These are phyloP conservation scores for Gracilaria caudata DNA, from an alignment of 23 red algal species.

Conservation along the genomic window DNA sequence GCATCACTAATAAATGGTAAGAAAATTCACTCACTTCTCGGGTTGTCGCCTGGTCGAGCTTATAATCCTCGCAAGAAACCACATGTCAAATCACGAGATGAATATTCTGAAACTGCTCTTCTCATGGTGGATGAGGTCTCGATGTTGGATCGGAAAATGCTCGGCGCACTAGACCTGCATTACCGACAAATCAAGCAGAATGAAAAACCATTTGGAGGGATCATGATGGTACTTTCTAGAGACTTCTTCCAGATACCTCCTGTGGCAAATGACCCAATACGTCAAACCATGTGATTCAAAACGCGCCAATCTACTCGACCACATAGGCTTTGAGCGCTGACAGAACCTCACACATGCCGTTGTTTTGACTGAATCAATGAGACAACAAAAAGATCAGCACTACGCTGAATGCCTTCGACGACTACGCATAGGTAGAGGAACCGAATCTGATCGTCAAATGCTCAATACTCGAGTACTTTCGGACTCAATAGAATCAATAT, in stretches of 20 bases:
- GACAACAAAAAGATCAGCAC: background rate
- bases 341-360: background rate
- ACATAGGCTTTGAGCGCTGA: background rate
- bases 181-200: background rate
- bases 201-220: background rate
- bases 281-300: background rate
- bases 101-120: background rate
- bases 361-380: background rate
- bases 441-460: background rate
- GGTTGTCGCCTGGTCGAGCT: background rate
- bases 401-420: background rate
- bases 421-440: background rate
- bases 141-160: background rate
- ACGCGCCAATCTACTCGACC: no score
- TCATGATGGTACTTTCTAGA: background rate
- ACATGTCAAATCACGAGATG: background rate
- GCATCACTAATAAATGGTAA: background rate
- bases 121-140: conserved; percentile 11
- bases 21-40: conserved; percentile 13
- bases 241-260: conserved; percentile 4
- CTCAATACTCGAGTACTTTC: background rate
- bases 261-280: conserved; percentile 6
- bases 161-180: background rate
- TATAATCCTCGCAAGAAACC: background rate
- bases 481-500: background rate